Conservation (phyloP, 306 rosid genomes). For the Inga laurina region DNA sequence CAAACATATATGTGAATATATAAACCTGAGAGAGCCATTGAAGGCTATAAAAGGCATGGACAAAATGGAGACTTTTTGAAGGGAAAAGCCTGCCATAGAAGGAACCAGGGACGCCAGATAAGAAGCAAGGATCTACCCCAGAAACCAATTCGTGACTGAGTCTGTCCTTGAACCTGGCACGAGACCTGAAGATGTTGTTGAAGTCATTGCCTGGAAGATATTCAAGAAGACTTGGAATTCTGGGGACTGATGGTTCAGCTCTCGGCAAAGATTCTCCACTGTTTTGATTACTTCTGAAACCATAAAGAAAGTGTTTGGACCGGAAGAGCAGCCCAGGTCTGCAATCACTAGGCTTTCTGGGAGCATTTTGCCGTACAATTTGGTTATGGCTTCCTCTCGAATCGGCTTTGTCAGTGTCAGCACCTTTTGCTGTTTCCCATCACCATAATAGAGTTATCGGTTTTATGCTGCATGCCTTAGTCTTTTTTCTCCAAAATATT, state of each 20-base stretch:
- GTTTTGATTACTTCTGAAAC: slow-evolving; percentile 38
- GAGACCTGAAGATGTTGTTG: slow-evolving; percentile 44
- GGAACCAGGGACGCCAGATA: slow-evolving; percentile 51
- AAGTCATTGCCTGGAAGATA: slow-evolving; percentile 53
- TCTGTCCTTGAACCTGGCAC: slow-evolving; percentile 29
- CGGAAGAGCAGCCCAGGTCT: slow-evolving; percentile 60
- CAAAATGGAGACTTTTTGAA: slow-evolving; percentile 37
- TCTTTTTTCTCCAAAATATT: no score
- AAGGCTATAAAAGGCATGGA: slow-evolving; percentile 49
- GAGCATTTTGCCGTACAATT: slow-evolving; percentile 13
- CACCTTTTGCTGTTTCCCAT: slow-evolving; percentile 39
- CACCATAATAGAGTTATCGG: background rate
- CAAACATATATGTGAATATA: background rate
- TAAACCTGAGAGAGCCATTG: slow-evolving; percentile 49
- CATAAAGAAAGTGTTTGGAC: slow-evolving; percentile 51
- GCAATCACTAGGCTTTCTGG: slow-evolving; percentile 41
- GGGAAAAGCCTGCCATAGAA: slow-evolving; percentile 55
- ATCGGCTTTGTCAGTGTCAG: slow-evolving; percentile 41
- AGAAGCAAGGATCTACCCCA: slow-evolving; percentile 39
- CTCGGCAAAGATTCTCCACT: slow-evolving; percentile 35
- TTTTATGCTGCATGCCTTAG: no score
- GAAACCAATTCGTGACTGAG: slow-evolving; percentile 24
- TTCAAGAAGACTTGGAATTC: slow-evolving; percentile 46
- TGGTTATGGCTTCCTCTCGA: slow-evolving; percentile 42
- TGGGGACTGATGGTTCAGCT: slow-evolving; percentile 22